phyloP scores from a whole-genome alignment of 148 eudicot genomes.

The Chenopodium berlandieri region DNA sequence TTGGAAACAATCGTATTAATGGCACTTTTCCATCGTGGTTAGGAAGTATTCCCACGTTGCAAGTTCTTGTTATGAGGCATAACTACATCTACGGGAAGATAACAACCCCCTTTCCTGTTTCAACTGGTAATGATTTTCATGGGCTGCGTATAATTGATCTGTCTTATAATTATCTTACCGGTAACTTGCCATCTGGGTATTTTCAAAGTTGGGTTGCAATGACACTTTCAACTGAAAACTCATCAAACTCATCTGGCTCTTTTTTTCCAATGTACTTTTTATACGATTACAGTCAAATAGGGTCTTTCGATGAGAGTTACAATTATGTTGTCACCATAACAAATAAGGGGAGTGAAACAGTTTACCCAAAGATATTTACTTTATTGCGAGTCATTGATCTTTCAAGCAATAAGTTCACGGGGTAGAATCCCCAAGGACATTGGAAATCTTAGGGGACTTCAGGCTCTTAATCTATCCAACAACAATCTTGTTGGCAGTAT shows the following conservation, averaged over 20 bases:
- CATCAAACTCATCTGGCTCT: no score
- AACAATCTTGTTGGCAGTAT: background rate
- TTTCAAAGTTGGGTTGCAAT: no score
- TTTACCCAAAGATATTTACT: background rate
- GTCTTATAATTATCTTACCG: no score
- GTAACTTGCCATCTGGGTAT: no score
- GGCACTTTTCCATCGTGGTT: constrained; percentile 48
- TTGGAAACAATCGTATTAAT: constrained; percentile 29
- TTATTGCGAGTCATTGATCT: constrained; percentile 34
- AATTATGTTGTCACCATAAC: constrained; percentile 27
- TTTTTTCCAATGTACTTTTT: no score
- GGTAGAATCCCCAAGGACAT: background rate
- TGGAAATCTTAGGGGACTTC: background rate
- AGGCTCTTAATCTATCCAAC: background rate
- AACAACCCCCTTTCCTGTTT: no score
- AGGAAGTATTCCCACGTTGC: constrained; percentile 26
- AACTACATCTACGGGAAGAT: no score
- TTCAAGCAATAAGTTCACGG: constrained; percentile 1
- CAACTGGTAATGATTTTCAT: no score
- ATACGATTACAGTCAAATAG: no score
- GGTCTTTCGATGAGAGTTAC: background rate
- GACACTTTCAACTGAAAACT: no score
- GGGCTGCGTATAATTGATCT: no score
- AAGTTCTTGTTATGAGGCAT: background rate
- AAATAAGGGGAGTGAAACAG: constrained; percentile 29